phyloP scores from a whole-genome alignment of 768 basidiomycete genomes.

The Aureoboletus auriporus region DNA sequence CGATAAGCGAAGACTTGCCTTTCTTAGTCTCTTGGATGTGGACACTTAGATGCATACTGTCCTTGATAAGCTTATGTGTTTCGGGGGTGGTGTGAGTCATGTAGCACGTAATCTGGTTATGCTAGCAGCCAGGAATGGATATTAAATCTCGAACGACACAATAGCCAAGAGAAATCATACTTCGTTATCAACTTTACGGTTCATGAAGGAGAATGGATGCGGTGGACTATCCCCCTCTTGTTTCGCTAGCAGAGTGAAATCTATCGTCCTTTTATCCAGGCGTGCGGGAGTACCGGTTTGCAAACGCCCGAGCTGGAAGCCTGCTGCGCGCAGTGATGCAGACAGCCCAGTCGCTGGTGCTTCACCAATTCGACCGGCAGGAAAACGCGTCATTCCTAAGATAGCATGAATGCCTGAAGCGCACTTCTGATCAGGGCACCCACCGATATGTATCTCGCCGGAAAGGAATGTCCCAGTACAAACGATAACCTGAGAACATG shows the following conservation, averaged over 20 bases:
- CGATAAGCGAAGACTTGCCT: constrained; percentile 39
- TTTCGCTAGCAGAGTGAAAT: constrained; percentile 54
- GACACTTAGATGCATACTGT: constrained; percentile 72
- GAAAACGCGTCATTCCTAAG: constrained; percentile 64
- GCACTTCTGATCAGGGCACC: not conserved
- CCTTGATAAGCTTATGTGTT: constrained; percentile 73
- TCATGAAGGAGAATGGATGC: constrained; percentile 73
- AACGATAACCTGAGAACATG: constrained; percentile 78
- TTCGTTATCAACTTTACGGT: constrained; percentile 63
- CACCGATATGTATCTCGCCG: constrained; percentile 89
- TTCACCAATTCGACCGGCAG: constrained; percentile 75
- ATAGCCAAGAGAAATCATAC: constrained; percentile 34
- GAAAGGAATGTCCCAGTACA: constrained; percentile 91
- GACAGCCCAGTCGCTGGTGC: constrained; percentile 73
- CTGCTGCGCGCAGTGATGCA: constrained; percentile 64
- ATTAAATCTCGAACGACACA: not conserved
- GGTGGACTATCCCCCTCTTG: constrained; percentile 69
- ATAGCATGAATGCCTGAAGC: not conserved
- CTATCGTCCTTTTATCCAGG: constrained; percentile 63
- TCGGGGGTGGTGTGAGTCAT: constrained; percentile 66
- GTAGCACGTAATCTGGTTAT: constrained; percentile 70
- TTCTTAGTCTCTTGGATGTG: constrained; percentile 90
- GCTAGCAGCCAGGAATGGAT: constrained; percentile 35
- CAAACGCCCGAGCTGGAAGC: constrained; percentile 78
- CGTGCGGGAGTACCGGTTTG: constrained; percentile 89